Percentiles rank a stretch among this genome's conserved stretches.
These are phyloP conservation scores for Phytophthora agathidicida DNA, from an alignment of 352 stramenopile species.

Conservation along the genomic window DNA sequence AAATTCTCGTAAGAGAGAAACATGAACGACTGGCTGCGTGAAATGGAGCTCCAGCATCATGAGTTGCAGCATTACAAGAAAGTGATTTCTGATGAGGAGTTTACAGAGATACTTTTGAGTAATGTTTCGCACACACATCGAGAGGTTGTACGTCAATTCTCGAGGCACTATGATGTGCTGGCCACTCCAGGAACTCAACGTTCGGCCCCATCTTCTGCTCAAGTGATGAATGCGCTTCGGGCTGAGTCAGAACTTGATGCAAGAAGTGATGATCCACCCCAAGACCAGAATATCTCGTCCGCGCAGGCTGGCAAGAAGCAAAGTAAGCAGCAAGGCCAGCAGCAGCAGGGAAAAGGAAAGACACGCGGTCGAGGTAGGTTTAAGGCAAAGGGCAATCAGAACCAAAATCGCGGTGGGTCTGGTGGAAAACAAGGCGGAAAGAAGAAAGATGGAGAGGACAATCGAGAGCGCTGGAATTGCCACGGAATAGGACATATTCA, in stretches of 20 bases:
- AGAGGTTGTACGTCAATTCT: slow-evolving; percentile 14
- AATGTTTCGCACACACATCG: slow-evolving; percentile 5
- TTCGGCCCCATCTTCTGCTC: neutral
- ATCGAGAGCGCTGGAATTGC: slow-evolving; percentile 1
- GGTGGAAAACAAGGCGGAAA: neutral
- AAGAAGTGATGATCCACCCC: neutral
- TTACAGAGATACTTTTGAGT: slow-evolving; percentile 4
- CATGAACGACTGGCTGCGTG: slow-evolving; percentile 4
- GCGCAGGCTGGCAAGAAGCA: slow-evolving; percentile 6
- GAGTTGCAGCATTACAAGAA: slow-evolving; percentile 16
- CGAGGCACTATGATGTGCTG: slow-evolving; percentile 15
- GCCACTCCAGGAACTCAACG: neutral
- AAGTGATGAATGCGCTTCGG: slow-evolving; percentile 10
- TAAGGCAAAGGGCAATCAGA: slow-evolving; percentile 11
- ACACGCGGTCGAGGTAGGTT: neutral
- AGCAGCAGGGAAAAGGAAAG: neutral
- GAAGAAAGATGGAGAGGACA: neutral
- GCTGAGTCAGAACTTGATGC: slow-evolving; percentile 8
- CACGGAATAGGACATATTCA: slow-evolving; percentile 13
- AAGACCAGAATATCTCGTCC: neutral
- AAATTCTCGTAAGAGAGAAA: slow-evolving; percentile 2
- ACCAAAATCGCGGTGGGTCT: neutral
- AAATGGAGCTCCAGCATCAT: slow-evolving; percentile 9
- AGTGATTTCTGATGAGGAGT: slow-evolving; percentile 5
- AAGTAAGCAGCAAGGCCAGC: neutral